Base-by-base conservation (phyloP, 2,329 filamentous ascomycete genomes). In the Zelopaecilomyces penicillatus region DNA sequence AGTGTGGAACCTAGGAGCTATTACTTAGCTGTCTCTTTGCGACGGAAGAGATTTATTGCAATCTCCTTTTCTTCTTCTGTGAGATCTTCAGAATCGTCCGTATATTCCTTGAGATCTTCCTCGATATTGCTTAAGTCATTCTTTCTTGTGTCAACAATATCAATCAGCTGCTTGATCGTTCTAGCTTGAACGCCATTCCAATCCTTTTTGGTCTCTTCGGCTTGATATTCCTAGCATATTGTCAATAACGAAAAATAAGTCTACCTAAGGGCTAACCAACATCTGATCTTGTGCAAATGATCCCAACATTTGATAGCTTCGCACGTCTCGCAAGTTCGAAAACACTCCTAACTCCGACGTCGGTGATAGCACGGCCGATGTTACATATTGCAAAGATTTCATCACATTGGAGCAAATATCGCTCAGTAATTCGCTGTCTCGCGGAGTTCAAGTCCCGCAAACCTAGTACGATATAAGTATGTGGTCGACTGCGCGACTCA, bases 381-480 rank as follows among this genome's bases (percentile, higher is more conserved):
- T 56, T 54, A 41, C 65, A 67, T 1, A 74, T 60, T 1, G 62
- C 69, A 41, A 75, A 68, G 4, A 75, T 69, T 45, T 72, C 70
- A 42, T 75, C 52, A 43, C 71, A 74, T 30, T 65, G 34, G 2
- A 66, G 50, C 1, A 74, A 38, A 43, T 73, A 73, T 0, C 64
- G 60, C 45, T 75, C 70, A 0, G 71, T 71, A 11, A 73, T 65
- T 26, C 53, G 57, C 31, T 60, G 54, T 4, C 71, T 61, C 8
- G 69, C 70, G 3, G 63, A 57, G 49, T 75, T 74, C 28, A 66
- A 44, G 52, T 75, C 71, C 1, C 66, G 69, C 6, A 75, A 65
- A 0, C 71, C 70, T 70, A 33, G n/a, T 33, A 6, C 39, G 10
- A 3, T 2, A 10, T 27, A 2, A 39, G 30, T 31, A 26, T 31